phyloP scores from a whole-genome alignment of 768 basidiomycete species.

The Clathrus columnatus region DNA sequence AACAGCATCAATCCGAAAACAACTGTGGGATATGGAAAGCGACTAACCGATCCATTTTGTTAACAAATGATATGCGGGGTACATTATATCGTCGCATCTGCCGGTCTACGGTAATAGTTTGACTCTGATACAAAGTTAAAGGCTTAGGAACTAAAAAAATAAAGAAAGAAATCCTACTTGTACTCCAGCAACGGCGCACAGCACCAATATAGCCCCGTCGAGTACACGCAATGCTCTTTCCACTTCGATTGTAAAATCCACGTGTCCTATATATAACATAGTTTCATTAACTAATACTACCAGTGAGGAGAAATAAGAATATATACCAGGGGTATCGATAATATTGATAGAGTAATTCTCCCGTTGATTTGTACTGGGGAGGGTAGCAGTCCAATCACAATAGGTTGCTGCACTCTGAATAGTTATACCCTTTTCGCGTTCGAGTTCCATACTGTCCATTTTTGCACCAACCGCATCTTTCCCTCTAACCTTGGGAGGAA shows the following conservation, averaged over 20 bases:
- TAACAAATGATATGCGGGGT: constrained; percentile 92
- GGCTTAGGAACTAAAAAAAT: too few species aligned
- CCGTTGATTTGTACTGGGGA: constrained; percentile 50
- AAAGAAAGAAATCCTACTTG: too few species aligned
- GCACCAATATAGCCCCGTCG: constrained; percentile 91
- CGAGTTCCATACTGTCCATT: constrained; percentile 99
- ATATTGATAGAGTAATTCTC: constrained; percentile 93
- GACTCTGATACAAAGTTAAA: constrained; percentile 56
- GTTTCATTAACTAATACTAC: background rate
- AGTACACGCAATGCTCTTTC: constrained; percentile 93
- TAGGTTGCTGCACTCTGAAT: constrained; percentile 99
- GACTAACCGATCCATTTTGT: constrained; percentile 92
- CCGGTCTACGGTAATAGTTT: constrained; percentile 97
- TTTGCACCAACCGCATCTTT: constrained; percentile 95
- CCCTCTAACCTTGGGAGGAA: constrained; percentile 63
- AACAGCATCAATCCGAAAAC: background rate
- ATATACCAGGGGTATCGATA: constrained; percentile 90
- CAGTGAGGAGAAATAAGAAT: background rate
- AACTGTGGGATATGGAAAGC: background rate
- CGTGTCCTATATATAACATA: constrained; percentile 63
- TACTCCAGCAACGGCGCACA: constrained; percentile 96
- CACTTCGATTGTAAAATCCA: constrained; percentile 99
- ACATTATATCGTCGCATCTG: constrained; percentile 98
- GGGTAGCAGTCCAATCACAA: constrained; percentile 84
- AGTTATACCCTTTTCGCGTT: constrained; percentile 98